Percentiles rank a stretch among this genome's conserved stretches.
phyloP scores from a whole-genome alignment of 768 basidiomycete genomes.

The Myochromella boudieri region DNA sequence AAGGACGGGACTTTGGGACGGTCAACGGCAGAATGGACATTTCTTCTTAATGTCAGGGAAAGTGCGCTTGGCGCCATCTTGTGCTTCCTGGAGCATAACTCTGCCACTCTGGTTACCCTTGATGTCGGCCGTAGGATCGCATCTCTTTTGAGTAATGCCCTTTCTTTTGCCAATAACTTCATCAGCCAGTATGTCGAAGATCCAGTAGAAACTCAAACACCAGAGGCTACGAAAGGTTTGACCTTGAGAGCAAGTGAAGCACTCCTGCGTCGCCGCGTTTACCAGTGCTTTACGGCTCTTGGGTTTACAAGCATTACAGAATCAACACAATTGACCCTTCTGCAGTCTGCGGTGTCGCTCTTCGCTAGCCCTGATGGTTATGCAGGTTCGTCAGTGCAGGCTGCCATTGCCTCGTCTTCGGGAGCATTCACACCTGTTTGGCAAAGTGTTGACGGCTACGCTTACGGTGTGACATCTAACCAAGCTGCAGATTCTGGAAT shows the following conservation, averaged over 20 bases:
- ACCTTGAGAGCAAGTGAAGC: conserved; percentile 78
- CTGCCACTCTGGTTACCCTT: conserved; percentile 72
- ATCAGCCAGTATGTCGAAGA: conserved; percentile 71
- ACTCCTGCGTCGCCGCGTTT: conserved; percentile 78
- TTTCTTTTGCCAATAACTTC: conserved; percentile 89
- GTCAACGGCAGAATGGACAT: conserved; percentile 81
- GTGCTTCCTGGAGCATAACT: conserved; percentile 83
- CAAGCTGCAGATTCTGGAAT: conserved; percentile 49
- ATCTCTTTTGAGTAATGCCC: conserved; percentile 82
- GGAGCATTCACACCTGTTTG: conserved; percentile 86
- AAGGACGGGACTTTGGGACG: conserved; percentile 75
- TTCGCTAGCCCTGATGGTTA: conserved; percentile 90
- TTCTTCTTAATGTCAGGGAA: conserved; percentile 88
- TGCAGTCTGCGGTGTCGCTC: conserved; percentile 78
- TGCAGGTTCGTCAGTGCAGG: conserved; percentile 82
- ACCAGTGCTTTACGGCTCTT: conserved; percentile 85
- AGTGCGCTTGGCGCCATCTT: conserved; percentile 86
- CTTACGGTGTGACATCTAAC: conserved; percentile 82
- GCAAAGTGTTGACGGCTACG: conserved; percentile 87
- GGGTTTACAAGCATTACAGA: conserved; percentile 81
- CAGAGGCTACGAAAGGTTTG: conserved; percentile 39
- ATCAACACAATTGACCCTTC: conserved; percentile 73
- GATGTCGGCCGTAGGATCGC: conserved; percentile 90
- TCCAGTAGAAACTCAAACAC: conserved; percentile 39
- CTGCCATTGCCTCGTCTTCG: conserved; percentile 83